These are phyloP conservation scores for Acer saccharum DNA, from an alignment of 345 rosid species.

Conservation along the genomic window DNA sequence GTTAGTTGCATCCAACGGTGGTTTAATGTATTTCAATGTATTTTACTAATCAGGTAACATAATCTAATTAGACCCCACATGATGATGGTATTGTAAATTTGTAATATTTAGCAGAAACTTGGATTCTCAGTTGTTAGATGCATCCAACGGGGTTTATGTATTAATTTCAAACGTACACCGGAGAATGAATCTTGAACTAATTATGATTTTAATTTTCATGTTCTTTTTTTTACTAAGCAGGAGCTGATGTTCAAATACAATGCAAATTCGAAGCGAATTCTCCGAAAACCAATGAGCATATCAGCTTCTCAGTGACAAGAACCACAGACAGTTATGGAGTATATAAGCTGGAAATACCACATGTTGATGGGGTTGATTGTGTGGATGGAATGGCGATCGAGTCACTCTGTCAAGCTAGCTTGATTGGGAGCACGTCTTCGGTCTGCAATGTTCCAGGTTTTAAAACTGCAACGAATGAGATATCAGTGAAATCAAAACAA, in stretches of 20 bases:
- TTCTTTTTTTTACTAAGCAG: slow-evolving; percentile 32
- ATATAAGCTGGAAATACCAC: slow-evolving; percentile 69
- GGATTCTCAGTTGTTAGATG: no score
- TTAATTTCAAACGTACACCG: no score
- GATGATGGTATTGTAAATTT: no score
- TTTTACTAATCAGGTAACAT: slow-evolving; percentile 37
- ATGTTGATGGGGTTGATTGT: slow-evolving; percentile 80
- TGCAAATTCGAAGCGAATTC: slow-evolving; percentile 77
- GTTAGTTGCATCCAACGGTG: neutral
- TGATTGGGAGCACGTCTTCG: slow-evolving; percentile 43
- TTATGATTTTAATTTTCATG: neutral
- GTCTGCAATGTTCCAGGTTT: slow-evolving; percentile 58
- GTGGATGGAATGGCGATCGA: slow-evolving; percentile 63
- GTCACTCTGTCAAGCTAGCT: slow-evolving; percentile 55
- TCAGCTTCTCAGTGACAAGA: slow-evolving; percentile 72
- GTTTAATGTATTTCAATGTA: neutral
- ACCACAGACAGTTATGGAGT: slow-evolving; percentile 68
- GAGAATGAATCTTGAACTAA: neutral
- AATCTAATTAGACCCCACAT: no score
- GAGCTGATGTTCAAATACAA: slow-evolving; percentile 66
- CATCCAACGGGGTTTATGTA: no score
- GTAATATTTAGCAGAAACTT: no score
- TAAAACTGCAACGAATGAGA: slow-evolving; percentile 56
- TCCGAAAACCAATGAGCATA: slow-evolving; percentile 66
- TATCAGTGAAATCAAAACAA: slow-evolving; percentile 73